Conservation (phyloP, 2,329 filamentous ascomycete species). For the Diaporthe sp. region DNA sequence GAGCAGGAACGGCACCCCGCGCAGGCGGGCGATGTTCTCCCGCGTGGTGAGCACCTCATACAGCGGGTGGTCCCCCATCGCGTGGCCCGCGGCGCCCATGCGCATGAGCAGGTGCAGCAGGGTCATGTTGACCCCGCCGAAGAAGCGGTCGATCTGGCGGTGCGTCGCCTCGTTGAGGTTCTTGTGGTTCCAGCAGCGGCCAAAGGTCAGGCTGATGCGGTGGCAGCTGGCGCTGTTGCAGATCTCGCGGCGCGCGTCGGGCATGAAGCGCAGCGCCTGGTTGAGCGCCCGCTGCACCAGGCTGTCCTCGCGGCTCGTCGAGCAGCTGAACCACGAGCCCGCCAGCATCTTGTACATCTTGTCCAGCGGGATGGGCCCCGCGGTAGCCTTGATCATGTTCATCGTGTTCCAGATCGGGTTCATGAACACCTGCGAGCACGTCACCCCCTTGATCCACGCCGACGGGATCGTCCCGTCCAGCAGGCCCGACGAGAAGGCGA, state of each 20-base stretch:
- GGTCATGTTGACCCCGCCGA: slow-evolving; percentile 74
- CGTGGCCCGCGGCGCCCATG: slow-evolving; percentile 65
- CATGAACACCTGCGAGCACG: slow-evolving; percentile 74
- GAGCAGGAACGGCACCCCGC: slow-evolving; percentile 68
- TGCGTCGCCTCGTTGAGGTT: slow-evolving; percentile 78
- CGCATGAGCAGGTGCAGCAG: slow-evolving; percentile 69
- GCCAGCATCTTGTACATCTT: slow-evolving; percentile 61
- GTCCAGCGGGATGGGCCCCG: slow-evolving; percentile 64
- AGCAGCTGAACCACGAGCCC: slow-evolving; percentile 70
- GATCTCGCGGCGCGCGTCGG: slow-evolving; percentile 66
- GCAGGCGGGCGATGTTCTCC: slow-evolving; percentile 64
- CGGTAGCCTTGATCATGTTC: slow-evolving; percentile 70
- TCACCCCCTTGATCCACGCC: slow-evolving; percentile 70
- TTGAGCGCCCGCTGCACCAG: slow-evolving; percentile 66
- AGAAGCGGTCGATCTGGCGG: slow-evolving; percentile 71
- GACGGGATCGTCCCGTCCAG: slow-evolving; percentile 72
- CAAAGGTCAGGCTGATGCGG: slow-evolving; percentile 71
- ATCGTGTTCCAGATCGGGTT: slow-evolving; percentile 70
- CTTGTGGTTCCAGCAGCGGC: slow-evolving; percentile 74
- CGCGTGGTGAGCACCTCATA: slow-evolving; percentile 62
- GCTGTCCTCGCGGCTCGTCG: slow-evolving; percentile 60
- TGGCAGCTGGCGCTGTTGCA: slow-evolving; percentile 75
- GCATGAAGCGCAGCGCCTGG: slow-evolving; percentile 71
- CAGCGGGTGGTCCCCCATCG: slow-evolving; percentile 65
- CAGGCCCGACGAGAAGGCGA: slow-evolving; percentile 70